A percentile compares a stretch with the other conserved stretches of the same genome.
phyloP scores from a whole-genome alignment of 495 filamentous ascomycete genomes.

The Penicillium ucsense region DNA sequence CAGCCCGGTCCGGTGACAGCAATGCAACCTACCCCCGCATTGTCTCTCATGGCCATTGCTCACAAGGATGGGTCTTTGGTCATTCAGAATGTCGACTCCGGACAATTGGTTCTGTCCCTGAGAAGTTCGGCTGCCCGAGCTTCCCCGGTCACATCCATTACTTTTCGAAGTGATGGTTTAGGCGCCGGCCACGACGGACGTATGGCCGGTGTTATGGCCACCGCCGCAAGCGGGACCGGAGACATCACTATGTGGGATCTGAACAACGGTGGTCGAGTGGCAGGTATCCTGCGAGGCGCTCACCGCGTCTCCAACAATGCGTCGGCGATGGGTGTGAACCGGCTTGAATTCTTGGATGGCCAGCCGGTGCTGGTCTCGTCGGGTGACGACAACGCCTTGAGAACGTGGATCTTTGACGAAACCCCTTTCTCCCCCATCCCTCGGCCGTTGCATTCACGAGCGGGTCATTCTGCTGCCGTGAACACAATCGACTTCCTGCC shows the following conservation, averaged over 20 bases:
- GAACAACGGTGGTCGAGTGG: slow-evolving; percentile 72
- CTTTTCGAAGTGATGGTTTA: slow-evolving; percentile 83
- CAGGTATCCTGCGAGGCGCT: slow-evolving; percentile 72
- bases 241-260: slow-evolving; percentile 96
- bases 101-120: slow-evolving; percentile 57
- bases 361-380: slow-evolving; percentile 85
- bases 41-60: slow-evolving; percentile 81
- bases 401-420: slow-evolving; percentile 91
- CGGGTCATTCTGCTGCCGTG: slow-evolving; percentile 79
- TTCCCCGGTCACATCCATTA: slow-evolving; percentile 62
- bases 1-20: slow-evolving; percentile 61
- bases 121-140: slow-evolving; percentile 44
- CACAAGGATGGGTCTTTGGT: slow-evolving; percentile 68
- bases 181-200: slow-evolving; percentile 84
- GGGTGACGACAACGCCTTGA: slow-evolving; percentile 86
- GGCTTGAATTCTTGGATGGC: slow-evolving; percentile 81
- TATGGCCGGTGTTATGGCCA: slow-evolving; percentile 77
- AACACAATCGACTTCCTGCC: slow-evolving; percentile 75
- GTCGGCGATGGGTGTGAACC: slow-evolving; percentile 53
- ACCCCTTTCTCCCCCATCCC: slow-evolving; percentile 77
- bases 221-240: slow-evolving; percentile 56
- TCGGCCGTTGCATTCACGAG: slow-evolving; percentile 69
- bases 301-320: slow-evolving; percentile 60
- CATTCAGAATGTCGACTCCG: slow-evolving; percentile 70
- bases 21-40: slow-evolving; percentile 68